phyloP scores from a whole-genome alignment of 805 yeast genomes.

The Starmerella lactis-condensi region DNA sequence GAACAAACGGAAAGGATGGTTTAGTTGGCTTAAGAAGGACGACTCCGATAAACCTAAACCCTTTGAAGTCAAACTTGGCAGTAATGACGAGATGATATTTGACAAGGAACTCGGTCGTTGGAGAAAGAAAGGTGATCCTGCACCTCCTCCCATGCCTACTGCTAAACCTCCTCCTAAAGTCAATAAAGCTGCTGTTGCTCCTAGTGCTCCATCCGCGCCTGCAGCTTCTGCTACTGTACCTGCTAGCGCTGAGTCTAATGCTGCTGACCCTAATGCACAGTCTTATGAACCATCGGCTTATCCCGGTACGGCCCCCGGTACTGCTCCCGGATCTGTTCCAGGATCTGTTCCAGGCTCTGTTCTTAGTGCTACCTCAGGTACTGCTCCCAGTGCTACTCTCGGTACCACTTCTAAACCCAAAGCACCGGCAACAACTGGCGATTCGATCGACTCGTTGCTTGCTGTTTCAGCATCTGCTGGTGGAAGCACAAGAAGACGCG shows the following conservation, averaged over 20 bases:
- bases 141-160: constrained; percentile 56
- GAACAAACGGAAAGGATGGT: constrained; percentile 26
- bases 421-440: constrained; percentile 15
- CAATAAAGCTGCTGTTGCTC: constrained; percentile 22
- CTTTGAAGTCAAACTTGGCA: constrained; percentile 71
- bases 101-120: constrained; percentile 75
- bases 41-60: constrained; percentile 47
- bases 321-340: constrained; percentile 3
- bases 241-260: neutral
- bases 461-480: constrained; percentile 3
- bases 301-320: constrained; percentile 14
- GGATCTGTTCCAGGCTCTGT: constrained; percentile 1
- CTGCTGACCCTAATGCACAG: constrained; percentile 1
- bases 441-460: constrained; percentile 7
- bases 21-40: constrained; percentile 42
- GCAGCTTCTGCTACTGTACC: neutral
- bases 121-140: constrained; percentile 54
- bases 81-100: constrained; percentile 50
- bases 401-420: constrained; percentile 9
- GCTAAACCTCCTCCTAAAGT: constrained; percentile 22
- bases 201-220: neutral
- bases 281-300: too few relatives aligned
- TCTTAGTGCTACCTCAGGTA: constrained; percentile 3
- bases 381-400: constrained; percentile 8
- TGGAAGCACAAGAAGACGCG: constrained; percentile 7